A percentile compares a stretch with the other conserved stretches of the same genome.
Conservation (phyloP, 2,329 filamentous ascomycete species). For the Canariomyces notabilis region DNA sequence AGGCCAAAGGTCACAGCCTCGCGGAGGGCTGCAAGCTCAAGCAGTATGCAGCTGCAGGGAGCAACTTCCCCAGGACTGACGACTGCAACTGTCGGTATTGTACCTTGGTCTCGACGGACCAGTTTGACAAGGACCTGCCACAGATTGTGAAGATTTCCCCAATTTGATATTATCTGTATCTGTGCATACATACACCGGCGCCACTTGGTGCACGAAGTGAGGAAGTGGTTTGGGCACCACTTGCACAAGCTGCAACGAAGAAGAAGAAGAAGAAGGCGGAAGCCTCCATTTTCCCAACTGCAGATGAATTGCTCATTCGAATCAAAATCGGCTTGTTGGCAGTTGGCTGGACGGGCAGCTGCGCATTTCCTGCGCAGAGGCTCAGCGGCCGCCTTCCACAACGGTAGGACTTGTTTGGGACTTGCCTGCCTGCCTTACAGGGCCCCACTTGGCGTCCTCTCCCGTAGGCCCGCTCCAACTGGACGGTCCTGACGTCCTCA, state of each 20-base stretch:
- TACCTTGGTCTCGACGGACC: too few relatives aligned
- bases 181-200: too few relatives aligned
- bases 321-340: neutral
- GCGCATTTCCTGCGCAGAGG: slow-evolving; percentile 21
- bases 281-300: slow-evolving; percentile 12
- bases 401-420: neutral
- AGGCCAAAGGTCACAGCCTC: slow-evolving; percentile 7
- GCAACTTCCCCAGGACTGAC: slow-evolving; percentile 1
- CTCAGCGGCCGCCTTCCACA: slow-evolving; percentile 17
- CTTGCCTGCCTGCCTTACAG: too few relatives aligned
- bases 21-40: neutral
- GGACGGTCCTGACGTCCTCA: slow-evolving; percentile 8
- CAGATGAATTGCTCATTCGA: slow-evolving; percentile 3
- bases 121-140: too few relatives aligned
- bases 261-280: slow-evolving; percentile 12
- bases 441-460: too few relatives aligned
- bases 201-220: too few relatives aligned
- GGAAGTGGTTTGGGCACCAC: too few relatives aligned
- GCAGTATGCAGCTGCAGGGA: neutral
- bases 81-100: neutral
- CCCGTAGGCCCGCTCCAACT: slow-evolving; percentile 15
- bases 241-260: too few relatives aligned
- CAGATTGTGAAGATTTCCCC: too few relatives aligned
- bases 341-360: slow-evolving; percentile 9
- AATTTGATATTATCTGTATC: too few relatives aligned